phyloP scores from a whole-genome alignment of 306 rosid genomes.

The Glycine soja region DNA sequence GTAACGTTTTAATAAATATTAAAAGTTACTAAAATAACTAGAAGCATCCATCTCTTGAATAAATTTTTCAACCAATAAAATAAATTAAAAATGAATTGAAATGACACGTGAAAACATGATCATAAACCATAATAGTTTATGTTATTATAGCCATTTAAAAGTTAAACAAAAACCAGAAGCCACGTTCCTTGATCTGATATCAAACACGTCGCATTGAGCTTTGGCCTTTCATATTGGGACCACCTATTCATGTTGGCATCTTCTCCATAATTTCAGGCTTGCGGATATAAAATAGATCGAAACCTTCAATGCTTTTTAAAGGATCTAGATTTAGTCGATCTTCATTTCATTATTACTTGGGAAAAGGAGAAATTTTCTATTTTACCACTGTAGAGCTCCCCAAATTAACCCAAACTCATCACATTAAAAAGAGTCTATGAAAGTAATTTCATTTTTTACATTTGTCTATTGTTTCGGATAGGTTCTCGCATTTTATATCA shows the following conservation, averaged over 20 bases:
- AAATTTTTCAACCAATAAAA: too few relatives aligned
- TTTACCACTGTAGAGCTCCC: too few relatives aligned
- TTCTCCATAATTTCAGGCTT: not conserved
- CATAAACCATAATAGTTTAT: not conserved
- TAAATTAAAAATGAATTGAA: too few relatives aligned
- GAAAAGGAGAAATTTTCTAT: not conserved
- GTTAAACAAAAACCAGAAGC: not conserved
- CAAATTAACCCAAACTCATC: too few relatives aligned
- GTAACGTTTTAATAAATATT: too few relatives aligned
- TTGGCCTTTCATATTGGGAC: not conserved
- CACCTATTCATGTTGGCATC: conserved; percentile 2
- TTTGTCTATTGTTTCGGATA: too few relatives aligned
- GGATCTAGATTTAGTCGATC: not conserved
- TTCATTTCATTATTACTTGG: not conserved
- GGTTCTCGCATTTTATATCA: too few relatives aligned
- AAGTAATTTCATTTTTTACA: too few relatives aligned
- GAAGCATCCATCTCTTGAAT: too few relatives aligned
- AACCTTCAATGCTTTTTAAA: not conserved
- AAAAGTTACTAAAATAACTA: too few relatives aligned
- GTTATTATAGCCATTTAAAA: not conserved
- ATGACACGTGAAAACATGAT: too few relatives aligned
- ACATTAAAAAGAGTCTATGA: too few relatives aligned
- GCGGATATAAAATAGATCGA: not conserved
- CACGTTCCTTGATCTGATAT: not conserved
- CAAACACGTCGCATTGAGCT: conserved; percentile 13